Evolutionary conservation across 306 rosid species (phyloP).

Genomic region (Begonia fuchsioides): DNA sequence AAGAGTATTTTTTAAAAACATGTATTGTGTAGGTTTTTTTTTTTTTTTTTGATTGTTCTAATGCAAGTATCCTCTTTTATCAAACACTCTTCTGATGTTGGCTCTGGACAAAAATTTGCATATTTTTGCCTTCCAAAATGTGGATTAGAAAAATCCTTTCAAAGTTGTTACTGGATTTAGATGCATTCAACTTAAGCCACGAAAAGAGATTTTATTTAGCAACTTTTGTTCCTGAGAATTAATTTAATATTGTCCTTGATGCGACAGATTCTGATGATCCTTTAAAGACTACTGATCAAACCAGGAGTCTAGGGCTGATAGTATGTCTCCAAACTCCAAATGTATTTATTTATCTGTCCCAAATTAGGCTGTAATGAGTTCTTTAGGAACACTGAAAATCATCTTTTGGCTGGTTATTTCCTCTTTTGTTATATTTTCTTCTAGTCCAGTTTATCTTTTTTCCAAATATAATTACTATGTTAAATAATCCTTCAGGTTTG

Average conservation of each 20-base stretch:
- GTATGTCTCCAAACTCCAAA: conserved; percentile 25
- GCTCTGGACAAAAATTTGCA: too few relatives aligned
- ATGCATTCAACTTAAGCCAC: too few relatives aligned
- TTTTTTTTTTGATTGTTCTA: too few relatives aligned
- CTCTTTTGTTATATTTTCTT: background rate
- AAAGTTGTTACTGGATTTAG: too few relatives aligned
- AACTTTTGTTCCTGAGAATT: background rate
- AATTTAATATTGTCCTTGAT: background rate
- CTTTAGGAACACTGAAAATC: background rate
- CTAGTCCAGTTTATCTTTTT: background rate
- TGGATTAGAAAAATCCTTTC: too few relatives aligned
- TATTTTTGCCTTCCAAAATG: too few relatives aligned
- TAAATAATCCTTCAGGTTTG: conserved; percentile 49
- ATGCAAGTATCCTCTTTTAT: too few relatives aligned
- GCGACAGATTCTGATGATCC: conserved; percentile 1
- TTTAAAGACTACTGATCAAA: too few relatives aligned
- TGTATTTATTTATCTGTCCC: conserved; percentile 3
- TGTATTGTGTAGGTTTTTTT: too few relatives aligned
- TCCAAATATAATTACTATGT: conserved; percentile 1
- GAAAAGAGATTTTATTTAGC: too few relatives aligned
- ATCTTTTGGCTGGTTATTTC: background rate
- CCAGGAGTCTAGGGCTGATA: conserved; percentile 12
- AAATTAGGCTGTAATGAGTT: background rate
- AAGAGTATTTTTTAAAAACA: too few relatives aligned
- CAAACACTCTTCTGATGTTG: too few relatives aligned